Evolutionary conservation across 352 stramenopile genomes (phyloP), one percentile per base, ranked within the genome.

Genomic region (Globisporangium rhizosaccharum): DNA sequence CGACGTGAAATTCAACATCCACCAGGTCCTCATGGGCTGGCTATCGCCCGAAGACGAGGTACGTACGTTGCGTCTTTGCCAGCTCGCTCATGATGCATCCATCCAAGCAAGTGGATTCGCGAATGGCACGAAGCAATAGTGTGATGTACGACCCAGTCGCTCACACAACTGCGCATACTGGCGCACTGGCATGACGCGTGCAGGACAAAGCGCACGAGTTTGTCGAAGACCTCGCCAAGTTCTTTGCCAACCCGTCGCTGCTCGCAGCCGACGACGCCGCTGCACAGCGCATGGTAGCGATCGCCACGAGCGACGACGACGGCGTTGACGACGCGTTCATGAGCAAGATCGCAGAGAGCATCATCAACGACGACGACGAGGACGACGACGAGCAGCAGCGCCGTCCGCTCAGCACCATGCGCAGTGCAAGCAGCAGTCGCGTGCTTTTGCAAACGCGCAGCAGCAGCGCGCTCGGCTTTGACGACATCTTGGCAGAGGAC

Each of bases 1-100:
- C 46, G 75, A 82, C 51, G 72, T 82, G 57, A 82, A 77, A 60
- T 80, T 81, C 68, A 87, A 83, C 60, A 81, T 92, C 41, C 77
- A 91, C 63, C 73, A 92, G 56, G 77, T 94, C 63, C 73, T 94
- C 63, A 92, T 92, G 82, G 84, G 82, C 57, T 94, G 82, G 82
- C 61, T 94, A 10, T 73, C 79, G 12, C 76, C 77, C 9, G 82
- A 92, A 57, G 78, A 92, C 67, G 82, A 90, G 68, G 79, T 87
- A 46, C 28, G 53, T 56, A 20, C 9, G 9, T 56, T n/a, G 28
- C 28, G 28, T 33, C 28, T 42, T 9, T 20, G 15, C 48, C 7
- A 49, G n/a, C 44, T 11, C 44, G 44, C 3, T 11, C 17, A 3
- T 0, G 2, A 15, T 25, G 44, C 44, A 49, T 49, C 44, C 33